Evolutionary conservation across 1,284 basidiomycete genomes (phyloP), one percentile per base, ranked within the genome.

Genomic region (Cystobasidiaceae sp.): DNA sequence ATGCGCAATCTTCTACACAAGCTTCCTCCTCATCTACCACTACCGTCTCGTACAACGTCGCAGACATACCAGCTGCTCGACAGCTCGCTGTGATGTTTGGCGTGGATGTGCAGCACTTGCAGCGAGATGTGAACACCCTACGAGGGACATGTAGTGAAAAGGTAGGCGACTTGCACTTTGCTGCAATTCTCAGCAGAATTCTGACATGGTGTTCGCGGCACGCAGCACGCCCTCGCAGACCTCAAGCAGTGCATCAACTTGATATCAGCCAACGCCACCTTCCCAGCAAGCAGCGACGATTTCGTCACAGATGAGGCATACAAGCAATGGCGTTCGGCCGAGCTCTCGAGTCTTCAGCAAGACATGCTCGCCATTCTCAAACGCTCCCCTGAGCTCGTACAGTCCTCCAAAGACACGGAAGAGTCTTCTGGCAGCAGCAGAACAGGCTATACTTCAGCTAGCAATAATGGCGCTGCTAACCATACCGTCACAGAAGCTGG

Each of bases 161-260:
- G 27, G 51, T 63, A 52, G n/a, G 46, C 43, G 15, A 48, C 28
- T 28, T 1, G 21, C 34, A 21, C 4, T 23, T 13, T 33, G 37
- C 32, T 45, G 51, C 3, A n/a, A 56, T 23, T 34, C 58, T 34
- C 9, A 41, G 51, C 52, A 67, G 51, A 66, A 66, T 28, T 61
- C 39, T 1, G 1, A 1, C 46, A 19, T 7, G 25, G 5, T n/a
- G 49, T 60, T 23, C 75, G 70, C 59, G 72, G 71, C n/a, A 69
- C 73, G 44, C 72, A 90, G 84, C 88, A 89, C 27, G 90, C 89
- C 0, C 78, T 93, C 67, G 82, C 82, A 54, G 91, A 93, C 75
- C 80, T 93, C 51, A 93, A 92, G 82, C 87, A 87, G 32, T 93
- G 90, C 74, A 81, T 97, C 60, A 93, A 92, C 78, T 90, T 93